Percentiles rank a stretch among this genome's conserved stretches.
Conservation (phyloP, 495 filamentous ascomycete genomes). For the Alectoria sarmentosa region DNA sequence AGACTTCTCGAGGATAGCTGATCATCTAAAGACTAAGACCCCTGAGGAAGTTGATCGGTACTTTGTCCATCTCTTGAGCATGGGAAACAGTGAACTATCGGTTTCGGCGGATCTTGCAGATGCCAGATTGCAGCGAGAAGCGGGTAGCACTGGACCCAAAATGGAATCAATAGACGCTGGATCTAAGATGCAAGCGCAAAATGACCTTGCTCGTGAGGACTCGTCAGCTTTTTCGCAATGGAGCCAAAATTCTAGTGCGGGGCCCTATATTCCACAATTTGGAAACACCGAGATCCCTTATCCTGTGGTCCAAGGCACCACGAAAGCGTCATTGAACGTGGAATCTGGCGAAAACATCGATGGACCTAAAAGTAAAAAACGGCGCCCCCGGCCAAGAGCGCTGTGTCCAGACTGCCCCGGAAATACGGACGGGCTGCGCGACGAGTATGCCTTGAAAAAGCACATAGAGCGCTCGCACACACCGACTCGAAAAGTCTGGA, state of each 20-base stretch:
- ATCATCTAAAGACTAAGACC: conserved; percentile 13
- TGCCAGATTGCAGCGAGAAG: not conserved
- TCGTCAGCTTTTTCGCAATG: not conserved
- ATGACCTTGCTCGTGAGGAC: not conserved
- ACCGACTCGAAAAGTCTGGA: conserved; percentile 12
- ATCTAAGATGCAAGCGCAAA: not conserved
- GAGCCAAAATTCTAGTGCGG: not conserved
- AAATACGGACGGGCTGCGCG: not conserved
- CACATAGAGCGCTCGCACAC: conserved; percentile 12
- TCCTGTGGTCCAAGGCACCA: not conserved
- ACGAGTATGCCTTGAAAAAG: conserved; percentile 15
- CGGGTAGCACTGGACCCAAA: not conserved
- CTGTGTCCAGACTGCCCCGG: conserved; percentile 1
- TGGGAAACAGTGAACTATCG: not conserved
- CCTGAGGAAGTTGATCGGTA: conserved; percentile 9
- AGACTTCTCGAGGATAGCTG: conserved; percentile 9
- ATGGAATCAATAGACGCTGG: not conserved
- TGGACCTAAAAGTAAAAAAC: not conserved
- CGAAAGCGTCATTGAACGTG: not conserved
- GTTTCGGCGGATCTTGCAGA: not conserved
- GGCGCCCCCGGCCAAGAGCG: conserved; percentile 3
- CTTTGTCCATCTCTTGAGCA: not conserved
- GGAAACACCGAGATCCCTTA: not conserved
- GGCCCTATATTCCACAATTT: not conserved
- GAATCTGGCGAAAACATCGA: not conserved